phyloP scores from a whole-genome alignment of 768 basidiomycete genomes.

The Coprinopsis strossmayeri region DNA sequence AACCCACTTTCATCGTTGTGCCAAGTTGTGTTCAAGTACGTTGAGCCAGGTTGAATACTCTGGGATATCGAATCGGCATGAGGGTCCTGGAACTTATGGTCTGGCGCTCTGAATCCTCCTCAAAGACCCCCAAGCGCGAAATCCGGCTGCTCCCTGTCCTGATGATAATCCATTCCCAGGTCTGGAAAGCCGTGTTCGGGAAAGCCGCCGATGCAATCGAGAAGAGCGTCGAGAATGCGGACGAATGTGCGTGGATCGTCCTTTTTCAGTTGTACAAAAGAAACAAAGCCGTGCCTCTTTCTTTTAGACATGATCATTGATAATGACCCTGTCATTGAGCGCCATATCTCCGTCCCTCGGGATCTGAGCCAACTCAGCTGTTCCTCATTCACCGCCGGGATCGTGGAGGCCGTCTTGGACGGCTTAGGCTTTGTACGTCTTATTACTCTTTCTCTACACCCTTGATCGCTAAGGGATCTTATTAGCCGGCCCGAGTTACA shows the following conservation, averaged over 20 bases:
- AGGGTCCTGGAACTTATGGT: slow-evolving; percentile 83
- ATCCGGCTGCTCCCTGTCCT: slow-evolving; percentile 85
- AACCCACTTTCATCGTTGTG: neutral
- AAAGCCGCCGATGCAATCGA: slow-evolving; percentile 93
- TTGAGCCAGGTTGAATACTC: slow-evolving; percentile 66
- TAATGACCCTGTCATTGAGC: slow-evolving; percentile 90
- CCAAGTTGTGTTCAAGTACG: slow-evolving; percentile 6
- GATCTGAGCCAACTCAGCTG: slow-evolving; percentile 94
- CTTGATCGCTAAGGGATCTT: slow-evolving; percentile 10
- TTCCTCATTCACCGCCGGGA: slow-evolving; percentile 95
- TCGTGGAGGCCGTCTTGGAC: slow-evolving; percentile 95
- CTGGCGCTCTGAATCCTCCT: slow-evolving; percentile 70
- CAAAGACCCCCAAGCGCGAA: slow-evolving; percentile 90
- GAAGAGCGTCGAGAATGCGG: slow-evolving; percentile 92
- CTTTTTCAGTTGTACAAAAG: slow-evolving; percentile 6
- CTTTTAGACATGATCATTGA: slow-evolving; percentile 91
- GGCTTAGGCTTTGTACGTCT: slow-evolving; percentile 87
- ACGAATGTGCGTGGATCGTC: slow-evolving; percentile 66
- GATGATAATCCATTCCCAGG: slow-evolving; percentile 91
- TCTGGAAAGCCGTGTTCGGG: slow-evolving; percentile 93
- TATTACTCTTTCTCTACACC: neutral
- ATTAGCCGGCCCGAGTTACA: slow-evolving; percentile 91
- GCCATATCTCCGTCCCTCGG: slow-evolving; percentile 87
- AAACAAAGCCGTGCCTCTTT: slow-evolving; percentile 7
- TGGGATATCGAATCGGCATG: slow-evolving; percentile 89